Conservation (phyloP, 345 rosid species). For the Citrus glauca region DNA sequence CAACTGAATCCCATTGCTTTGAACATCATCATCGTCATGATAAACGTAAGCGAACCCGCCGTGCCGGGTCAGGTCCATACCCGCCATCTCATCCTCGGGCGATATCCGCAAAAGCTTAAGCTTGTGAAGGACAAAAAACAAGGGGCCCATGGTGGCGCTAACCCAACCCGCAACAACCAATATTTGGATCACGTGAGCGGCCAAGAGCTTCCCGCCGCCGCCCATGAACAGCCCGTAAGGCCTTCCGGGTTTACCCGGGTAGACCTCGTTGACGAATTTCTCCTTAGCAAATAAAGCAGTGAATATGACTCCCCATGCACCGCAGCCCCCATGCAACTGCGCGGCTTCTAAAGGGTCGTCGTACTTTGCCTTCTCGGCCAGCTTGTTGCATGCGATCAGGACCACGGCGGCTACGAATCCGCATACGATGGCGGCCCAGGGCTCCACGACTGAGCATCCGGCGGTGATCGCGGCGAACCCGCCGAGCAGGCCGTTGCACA, state of each 20-base stretch:
- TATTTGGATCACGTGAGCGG: constrained; percentile 72
- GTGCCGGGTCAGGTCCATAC: constrained; percentile 84
- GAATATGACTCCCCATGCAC: constrained; percentile 83
- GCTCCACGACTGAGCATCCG: constrained; percentile 86
- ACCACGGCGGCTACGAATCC: constrained; percentile 81
- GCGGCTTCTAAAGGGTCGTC: constrained; percentile 90
- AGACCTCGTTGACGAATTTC: constrained; percentile 53
- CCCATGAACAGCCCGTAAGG: constrained; percentile 83
- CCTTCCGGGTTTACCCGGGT: constrained; percentile 30
- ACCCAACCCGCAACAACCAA: constrained; percentile 76
- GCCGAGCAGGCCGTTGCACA: constrained; percentile 85
- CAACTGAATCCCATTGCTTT: constrained; percentile 30
- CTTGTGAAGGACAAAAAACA: constrained; percentile 54
- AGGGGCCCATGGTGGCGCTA: constrained; percentile 76
- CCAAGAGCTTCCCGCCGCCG: constrained; percentile 78
- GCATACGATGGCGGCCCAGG: constrained; percentile 87
- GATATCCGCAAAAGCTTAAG: constrained; percentile 71
- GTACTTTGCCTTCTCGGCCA: constrained; percentile 50
- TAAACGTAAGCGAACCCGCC: constrained; percentile 88
- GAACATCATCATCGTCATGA: constrained; percentile 61
- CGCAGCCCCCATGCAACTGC: constrained; percentile 91
- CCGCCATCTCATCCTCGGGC: constrained; percentile 65
- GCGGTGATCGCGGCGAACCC: constrained; percentile 89
- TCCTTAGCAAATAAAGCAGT: constrained; percentile 70
- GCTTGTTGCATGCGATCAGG: constrained; percentile 64